These are phyloP conservation scores for Fonticula alba DNA, from an alignment of 78 protist species.

Conservation along the genomic window DNA sequence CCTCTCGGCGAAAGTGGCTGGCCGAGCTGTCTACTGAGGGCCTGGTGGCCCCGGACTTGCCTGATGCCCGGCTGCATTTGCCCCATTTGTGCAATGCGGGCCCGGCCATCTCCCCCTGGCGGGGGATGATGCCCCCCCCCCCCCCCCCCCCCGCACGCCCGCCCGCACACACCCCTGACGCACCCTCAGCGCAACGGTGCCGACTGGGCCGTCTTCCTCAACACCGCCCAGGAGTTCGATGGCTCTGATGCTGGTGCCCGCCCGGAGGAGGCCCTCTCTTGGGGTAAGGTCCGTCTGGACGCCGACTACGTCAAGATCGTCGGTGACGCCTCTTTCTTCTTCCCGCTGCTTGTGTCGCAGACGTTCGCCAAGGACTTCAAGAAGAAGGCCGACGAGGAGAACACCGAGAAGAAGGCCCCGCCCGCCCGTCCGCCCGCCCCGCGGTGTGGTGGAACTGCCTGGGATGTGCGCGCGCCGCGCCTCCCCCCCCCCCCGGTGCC, in stretches of 20 bases:
- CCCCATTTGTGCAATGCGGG: too few species aligned
- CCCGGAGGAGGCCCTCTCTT: slow-evolving; percentile 97
- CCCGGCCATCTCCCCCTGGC: too few species aligned
- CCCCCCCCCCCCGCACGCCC: neutral
- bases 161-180: neutral
- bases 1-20: too few species aligned
- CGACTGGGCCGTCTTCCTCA: slow-evolving; percentile 72
- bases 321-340: slow-evolving; percentile 54
- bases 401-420: too few species aligned
- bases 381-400: too few species aligned
- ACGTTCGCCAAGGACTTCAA: slow-evolving; percentile 27
- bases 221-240: slow-evolving; percentile 63
- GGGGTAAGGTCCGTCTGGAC: slow-evolving; percentile 90
- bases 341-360: slow-evolving; percentile 66
- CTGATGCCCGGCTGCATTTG: neutral
- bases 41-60: too few species aligned
- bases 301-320: slow-evolving; percentile 72
- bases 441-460: too few species aligned
- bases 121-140: neutral
- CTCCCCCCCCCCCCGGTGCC: too few species aligned
- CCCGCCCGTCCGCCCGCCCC: too few species aligned
- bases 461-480: too few species aligned
- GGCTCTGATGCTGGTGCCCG: slow-evolving; percentile 76
- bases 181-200: slow-evolving; percentile 87
- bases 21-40: too few species aligned